Evolutionary conservation across 2,329 filamentous ascomycete genomes (phyloP).

Genomic region (Aspergillus flavus): DNA sequence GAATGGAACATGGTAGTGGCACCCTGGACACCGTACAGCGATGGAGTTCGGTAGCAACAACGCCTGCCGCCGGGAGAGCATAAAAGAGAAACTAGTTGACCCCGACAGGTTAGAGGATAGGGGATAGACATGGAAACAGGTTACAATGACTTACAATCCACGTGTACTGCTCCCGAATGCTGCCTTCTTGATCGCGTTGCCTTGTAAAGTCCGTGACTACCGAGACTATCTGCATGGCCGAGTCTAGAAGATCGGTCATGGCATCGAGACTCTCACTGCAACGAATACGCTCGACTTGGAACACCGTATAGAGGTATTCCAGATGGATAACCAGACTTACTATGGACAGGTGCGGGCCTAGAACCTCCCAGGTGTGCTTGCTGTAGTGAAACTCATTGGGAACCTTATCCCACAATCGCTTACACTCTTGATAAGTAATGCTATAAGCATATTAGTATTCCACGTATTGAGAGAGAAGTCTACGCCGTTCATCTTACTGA

Average conservation of each 20-base stretch:
- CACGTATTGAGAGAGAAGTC: not conserved
- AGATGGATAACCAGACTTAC: slow-evolving; percentile 22
- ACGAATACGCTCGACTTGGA: slow-evolving; percentile 27
- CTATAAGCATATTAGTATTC: not conserved
- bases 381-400: slow-evolving; percentile 24
- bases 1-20: slow-evolving; percentile 20
- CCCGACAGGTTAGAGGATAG: not conserved
- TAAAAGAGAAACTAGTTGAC: slow-evolving; percentile 20
- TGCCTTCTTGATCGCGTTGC: slow-evolving; percentile 9
- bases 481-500: not conserved
- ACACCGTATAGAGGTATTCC: slow-evolving; percentile 24
- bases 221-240: slow-evolving; percentile 24
- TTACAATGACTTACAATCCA: slow-evolving; percentile 22
- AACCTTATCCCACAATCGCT: slow-evolving; percentile 21
- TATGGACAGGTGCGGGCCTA: slow-evolving; percentile 6
- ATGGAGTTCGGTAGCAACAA: slow-evolving; percentile 26
- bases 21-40: slow-evolving; percentile 21
- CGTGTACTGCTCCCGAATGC: slow-evolving; percentile 16
- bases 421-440: slow-evolving; percentile 15
- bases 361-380: slow-evolving; percentile 15
- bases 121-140: not conserved
- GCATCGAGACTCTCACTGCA: slow-evolving; percentile 19
- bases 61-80: slow-evolving; percentile 23
- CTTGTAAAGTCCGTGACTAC: slow-evolving; percentile 24
- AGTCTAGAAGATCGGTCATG: slow-evolving; percentile 22